Evolutionary conservation across 768 basidiomycete genomes (phyloP).

Genomic region (Naematelia aurantialba): DNA sequence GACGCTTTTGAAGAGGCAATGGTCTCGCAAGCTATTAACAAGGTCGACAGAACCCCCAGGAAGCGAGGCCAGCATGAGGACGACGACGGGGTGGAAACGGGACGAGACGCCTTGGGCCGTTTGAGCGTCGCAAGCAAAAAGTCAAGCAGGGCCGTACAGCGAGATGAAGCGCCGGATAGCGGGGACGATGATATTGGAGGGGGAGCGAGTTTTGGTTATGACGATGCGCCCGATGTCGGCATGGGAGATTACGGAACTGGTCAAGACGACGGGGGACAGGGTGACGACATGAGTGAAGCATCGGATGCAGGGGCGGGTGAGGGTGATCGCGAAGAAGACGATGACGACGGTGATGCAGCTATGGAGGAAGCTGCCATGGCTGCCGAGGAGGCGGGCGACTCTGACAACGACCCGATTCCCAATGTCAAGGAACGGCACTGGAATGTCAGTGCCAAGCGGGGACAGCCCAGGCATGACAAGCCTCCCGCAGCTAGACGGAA

Average conservation of each 20-base stretch:
- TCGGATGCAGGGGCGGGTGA: conserved; percentile 19
- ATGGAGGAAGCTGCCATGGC: conserved; percentile 20
- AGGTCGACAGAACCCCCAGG: not conserved
- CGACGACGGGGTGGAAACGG: conserved; percentile 7
- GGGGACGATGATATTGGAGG: conserved; percentile 10
- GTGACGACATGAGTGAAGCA: conserved; percentile 17
- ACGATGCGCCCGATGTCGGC: conserved; percentile 5
- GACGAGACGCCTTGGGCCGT: not conserved
- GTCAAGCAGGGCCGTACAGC: conserved; percentile 4
- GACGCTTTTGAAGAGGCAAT: not conserved
- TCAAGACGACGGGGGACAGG: not conserved
- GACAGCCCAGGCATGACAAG: not conserved
- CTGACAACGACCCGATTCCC: conserved; percentile 8
- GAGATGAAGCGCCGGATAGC: conserved; percentile 5
- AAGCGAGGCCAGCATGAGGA: conserved; percentile 1
- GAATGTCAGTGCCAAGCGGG: conserved; percentile 6
- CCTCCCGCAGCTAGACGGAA: conserved; percentile 7
- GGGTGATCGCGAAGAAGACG: conserved; percentile 21
- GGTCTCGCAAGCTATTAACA: conserved; percentile 1
- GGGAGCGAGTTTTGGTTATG: not conserved
- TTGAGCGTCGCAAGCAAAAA: conserved; percentile 6
- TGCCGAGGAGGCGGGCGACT: conserved; percentile 8
- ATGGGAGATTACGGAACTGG: not conserved
- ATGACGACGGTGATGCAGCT: conserved; percentile 23
- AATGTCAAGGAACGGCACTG: conserved; percentile 12